These are phyloP conservation scores for Penicillium parvum DNA, from an alignment of 495 filamentous ascomycete genomes.

Conservation along the genomic window DNA sequence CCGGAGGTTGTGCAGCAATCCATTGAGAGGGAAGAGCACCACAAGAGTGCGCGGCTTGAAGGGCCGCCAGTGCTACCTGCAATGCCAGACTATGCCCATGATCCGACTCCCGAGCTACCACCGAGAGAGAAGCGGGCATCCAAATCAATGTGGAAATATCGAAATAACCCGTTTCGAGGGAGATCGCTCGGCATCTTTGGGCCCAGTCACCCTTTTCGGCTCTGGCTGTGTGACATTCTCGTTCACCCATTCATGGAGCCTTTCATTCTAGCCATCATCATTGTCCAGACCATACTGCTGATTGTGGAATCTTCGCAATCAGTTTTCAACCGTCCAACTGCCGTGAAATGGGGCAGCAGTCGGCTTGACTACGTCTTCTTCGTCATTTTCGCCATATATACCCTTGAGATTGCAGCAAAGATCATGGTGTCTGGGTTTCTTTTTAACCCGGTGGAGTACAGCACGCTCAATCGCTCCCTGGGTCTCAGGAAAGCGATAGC, in stretches of 20 bases:
- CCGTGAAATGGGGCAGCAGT: conserved; percentile 57
- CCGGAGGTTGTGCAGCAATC: conserved; percentile 71
- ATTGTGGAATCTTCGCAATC: conserved; percentile 72
- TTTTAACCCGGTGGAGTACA: conserved; percentile 81
- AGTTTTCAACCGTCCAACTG: conserved; percentile 53
- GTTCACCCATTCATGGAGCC: conserved; percentile 86
- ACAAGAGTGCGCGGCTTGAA: conserved; percentile 48
- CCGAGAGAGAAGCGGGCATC: conserved; percentile 39
- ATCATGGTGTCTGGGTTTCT: conserved; percentile 90
- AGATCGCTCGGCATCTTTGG: conserved; percentile 82
- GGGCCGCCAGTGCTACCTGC: conserved; percentile 55
- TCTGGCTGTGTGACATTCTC: conserved; percentile 77
- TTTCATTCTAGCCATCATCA: conserved; percentile 77
- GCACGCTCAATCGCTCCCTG: conserved; percentile 66
- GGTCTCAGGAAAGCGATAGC: conserved; percentile 68
- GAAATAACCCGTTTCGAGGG: conserved; percentile 80
- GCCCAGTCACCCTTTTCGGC: conserved; percentile 68
- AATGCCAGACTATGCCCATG: conserved; percentile 49
- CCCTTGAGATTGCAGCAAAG: conserved; percentile 74
- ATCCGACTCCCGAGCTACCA: conserved; percentile 39
- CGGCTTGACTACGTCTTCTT: conserved; percentile 77
- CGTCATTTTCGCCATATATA: conserved; percentile 84
- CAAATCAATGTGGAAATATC: conserved; percentile 40
- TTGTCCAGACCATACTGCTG: conserved; percentile 82
- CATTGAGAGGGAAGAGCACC: conserved; percentile 61